phyloP scores from a whole-genome alignment of 441 rosid species.

The Syzygium syzygioides region DNA sequence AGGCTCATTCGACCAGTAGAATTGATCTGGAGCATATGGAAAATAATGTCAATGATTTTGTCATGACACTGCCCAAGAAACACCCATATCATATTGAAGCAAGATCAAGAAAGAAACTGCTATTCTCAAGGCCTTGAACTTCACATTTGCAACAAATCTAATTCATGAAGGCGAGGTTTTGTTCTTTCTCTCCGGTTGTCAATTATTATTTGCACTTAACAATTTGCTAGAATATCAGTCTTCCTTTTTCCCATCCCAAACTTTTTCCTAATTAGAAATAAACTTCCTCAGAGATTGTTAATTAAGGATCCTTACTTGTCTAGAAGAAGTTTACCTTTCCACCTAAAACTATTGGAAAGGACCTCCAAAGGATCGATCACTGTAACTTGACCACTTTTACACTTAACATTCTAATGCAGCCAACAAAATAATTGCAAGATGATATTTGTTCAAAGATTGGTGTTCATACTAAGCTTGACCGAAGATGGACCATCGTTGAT shows the following conservation, averaged over 20 bases:
- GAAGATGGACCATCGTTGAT: not conserved
- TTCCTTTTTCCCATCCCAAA: not conserved
- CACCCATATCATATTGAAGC: not conserved
- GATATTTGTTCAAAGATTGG: not conserved
- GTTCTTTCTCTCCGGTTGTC: not conserved
- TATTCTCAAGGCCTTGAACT: not conserved
- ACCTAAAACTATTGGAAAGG: not conserved
- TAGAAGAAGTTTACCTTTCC: not conserved
- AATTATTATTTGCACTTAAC: not conserved
- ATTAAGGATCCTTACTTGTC: not conserved
- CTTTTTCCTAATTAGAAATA: not conserved
- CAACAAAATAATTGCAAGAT: not conserved
- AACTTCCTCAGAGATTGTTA: not conserved
- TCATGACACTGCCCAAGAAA: not conserved
- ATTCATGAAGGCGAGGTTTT: not conserved
- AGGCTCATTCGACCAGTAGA: slow-evolving; percentile 12
- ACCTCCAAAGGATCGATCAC: not conserved
- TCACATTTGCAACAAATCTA: not conserved
- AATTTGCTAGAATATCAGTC: not conserved
- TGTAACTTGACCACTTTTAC: not conserved
- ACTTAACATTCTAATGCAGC: not conserved
- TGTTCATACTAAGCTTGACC: not conserved
- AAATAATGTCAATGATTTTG: not conserved
- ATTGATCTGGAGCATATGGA: slow-evolving; percentile 27
- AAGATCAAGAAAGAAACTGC: not conserved